phyloP scores from a whole-genome alignment of 2,329 filamentous ascomycete species.

The Aspergillus unguis region DNA sequence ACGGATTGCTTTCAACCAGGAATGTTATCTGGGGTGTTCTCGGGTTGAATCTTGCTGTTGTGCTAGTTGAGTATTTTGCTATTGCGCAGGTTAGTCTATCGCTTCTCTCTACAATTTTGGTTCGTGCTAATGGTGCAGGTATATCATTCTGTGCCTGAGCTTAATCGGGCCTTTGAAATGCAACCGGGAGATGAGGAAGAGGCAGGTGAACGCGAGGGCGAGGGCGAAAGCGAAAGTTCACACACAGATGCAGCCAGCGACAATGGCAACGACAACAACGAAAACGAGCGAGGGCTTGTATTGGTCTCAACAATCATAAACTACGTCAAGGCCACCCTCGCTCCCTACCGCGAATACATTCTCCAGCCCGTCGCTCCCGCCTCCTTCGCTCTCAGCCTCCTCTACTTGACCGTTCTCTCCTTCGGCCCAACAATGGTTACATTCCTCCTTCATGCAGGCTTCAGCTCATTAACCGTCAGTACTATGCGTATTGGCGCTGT shows the following conservation, averaged over 20 bases:
- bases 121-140: constrained; percentile 7
- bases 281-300: too few species aligned
- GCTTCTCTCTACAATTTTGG: not conserved
- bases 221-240: too few species aligned
- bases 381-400: constrained; percentile 49
- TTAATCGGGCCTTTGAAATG: constrained; percentile 11
- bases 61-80: constrained; percentile 40
- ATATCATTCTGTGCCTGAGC: constrained; percentile 20
- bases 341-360: constrained; percentile 29
- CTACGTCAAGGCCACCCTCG: constrained; percentile 9
- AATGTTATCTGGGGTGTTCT: constrained; percentile 49
- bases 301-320: constrained; percentile 14
- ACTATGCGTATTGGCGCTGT: constrained; percentile 48
- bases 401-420: constrained; percentile 56
- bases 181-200: constrained; percentile 1
- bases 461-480: constrained; percentile 48
- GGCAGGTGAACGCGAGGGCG: not conserved
- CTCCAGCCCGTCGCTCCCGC: constrained; percentile 37
- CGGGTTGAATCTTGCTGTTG: constrained; percentile 42
- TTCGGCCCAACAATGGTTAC: constrained; percentile 56
- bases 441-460: constrained; percentile 51
- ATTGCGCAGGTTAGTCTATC: constrained; percentile 33
- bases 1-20: constrained; percentile 40
- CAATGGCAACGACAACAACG: too few species aligned
- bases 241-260: too few species aligned